Percentiles rank a stretch among this genome's conserved stretches.
Evolutionary conservation across 148 eudicot species (phyloP).

Genomic region (Persicaria tinctoria): DNA sequence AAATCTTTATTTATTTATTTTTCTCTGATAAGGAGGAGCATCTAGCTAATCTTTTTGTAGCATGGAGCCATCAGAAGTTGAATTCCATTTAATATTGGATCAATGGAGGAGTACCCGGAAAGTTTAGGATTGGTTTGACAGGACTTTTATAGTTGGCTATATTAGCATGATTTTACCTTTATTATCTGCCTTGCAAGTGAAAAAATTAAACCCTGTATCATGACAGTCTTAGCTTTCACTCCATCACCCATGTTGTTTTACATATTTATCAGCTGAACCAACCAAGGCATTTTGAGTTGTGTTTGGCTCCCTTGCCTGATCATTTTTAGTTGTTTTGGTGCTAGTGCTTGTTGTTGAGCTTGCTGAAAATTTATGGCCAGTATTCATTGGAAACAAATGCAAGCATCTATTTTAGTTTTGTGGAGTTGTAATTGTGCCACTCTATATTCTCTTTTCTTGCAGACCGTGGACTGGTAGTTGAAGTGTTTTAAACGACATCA

Average conservation of each 20-base stretch:
- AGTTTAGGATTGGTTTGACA: too few relatives aligned
- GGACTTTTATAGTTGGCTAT: too few relatives aligned
- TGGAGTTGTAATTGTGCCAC: not conserved
- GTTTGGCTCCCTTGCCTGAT: not conserved
- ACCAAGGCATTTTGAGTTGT: not conserved
- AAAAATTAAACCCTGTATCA: too few relatives aligned
- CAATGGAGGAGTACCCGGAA: too few relatives aligned
- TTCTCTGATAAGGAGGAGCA: too few relatives aligned
- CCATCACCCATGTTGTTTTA: not conserved
- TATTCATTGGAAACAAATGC: not conserved
- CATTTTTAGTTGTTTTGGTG: too few relatives aligned
- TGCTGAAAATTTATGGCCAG: not conserved
- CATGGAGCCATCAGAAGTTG: not conserved
- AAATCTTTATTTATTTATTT: not conserved
- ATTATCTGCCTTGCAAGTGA: too few relatives aligned
- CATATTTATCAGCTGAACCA: not conserved
- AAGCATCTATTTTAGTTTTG: not conserved
- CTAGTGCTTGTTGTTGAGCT: not conserved
- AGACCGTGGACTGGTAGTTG: not conserved
- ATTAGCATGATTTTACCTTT: too few relatives aligned
- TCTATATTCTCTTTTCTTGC: not conserved
- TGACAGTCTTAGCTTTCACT: too few relatives aligned
- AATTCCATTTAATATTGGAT: too few relatives aligned
- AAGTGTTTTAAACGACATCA: not conserved
- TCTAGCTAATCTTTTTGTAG: not conserved